Evolutionary conservation across 208 protist species (phyloP).

Genomic region (Acanthamoeba culbertsoni): DNA sequence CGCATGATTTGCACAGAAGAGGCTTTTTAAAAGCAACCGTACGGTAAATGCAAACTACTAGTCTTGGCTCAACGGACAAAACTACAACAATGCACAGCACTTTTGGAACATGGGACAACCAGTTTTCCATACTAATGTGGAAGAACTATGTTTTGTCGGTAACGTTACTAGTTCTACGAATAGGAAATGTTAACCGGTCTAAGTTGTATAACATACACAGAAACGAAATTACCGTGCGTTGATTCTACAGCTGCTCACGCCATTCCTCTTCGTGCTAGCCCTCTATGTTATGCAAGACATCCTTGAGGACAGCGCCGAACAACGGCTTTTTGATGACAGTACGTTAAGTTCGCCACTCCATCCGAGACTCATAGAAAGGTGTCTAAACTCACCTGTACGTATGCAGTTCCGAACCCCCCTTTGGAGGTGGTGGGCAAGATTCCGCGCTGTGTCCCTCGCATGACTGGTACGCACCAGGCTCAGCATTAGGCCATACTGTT

Average conservation of each 20-base stretch:
- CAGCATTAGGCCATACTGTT: neutral
- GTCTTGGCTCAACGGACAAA: no score
- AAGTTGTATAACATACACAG: neutral
- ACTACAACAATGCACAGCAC: no score
- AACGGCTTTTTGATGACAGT: neutral
- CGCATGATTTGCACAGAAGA: no score
- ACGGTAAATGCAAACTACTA: no score
- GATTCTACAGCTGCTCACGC: neutral
- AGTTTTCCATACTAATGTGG: conserved; percentile 36
- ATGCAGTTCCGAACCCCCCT: neutral
- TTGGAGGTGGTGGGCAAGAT: neutral
- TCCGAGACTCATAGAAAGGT: neutral
- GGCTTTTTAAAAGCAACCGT: no score
- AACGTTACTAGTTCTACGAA: no score
- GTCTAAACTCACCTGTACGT: neutral
- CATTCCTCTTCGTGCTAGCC: conserved; percentile 10
- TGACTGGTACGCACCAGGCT: neutral
- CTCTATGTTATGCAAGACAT: neutral
- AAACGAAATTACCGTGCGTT: conserved; percentile 6
- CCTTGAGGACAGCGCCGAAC: neutral
- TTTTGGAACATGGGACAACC: neutral
- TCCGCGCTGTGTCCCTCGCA: neutral
- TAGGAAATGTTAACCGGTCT: no score
- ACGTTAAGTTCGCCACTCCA: neutral
- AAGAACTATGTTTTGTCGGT: conserved; percentile 17